Conservation (phyloP, 345 rosid genomes). For the sweet orange (Citrus sinensis) region DVS_A1.0 CM039166.1:23778501-23779000, state of each 20-base stretch:
- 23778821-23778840: conserved; percentile 89
- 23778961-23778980: background rate
- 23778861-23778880: background rate
- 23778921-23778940: background rate
- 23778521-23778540: conserved; percentile 73
- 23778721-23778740: conserved; percentile 75
- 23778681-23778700: conserved; percentile 70
- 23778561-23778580: conserved; percentile 92
- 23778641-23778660: conserved; percentile 56
- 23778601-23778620: conserved; percentile 96
- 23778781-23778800: conserved; percentile 76
- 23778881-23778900: background rate
- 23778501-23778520: conserved; percentile 62
- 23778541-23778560: conserved; percentile 82
- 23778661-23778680: conserved; percentile 37
- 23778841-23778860: background rate
- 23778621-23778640: conserved; percentile 96
- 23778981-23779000: background rate
- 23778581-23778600: conserved; percentile 88
- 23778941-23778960: no score
- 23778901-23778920: background rate
- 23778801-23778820: conserved; percentile 77
- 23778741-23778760: conserved; percentile 64
- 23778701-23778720: conserved; percentile 84
- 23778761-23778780: conserved; percentile 83